Conservation (phyloP, 495 filamentous ascomycete species). For the Lasiosphaeria ovina region DNA sequence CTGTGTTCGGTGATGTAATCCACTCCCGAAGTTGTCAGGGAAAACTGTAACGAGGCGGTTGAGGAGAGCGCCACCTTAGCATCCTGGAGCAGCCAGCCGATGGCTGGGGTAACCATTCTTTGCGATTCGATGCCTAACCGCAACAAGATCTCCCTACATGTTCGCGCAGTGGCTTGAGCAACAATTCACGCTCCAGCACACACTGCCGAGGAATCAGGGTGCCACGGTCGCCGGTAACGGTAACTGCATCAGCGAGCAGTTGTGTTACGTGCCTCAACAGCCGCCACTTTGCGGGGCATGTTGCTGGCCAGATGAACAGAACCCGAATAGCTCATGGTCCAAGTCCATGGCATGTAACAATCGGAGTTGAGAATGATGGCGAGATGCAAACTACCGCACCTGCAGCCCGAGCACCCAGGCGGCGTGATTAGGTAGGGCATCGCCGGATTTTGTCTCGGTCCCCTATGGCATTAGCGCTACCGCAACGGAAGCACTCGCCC, state of each 20-base stretch:
- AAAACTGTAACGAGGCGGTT: too few species aligned
- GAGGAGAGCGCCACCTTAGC: too few species aligned
- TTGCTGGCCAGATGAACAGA: background rate
- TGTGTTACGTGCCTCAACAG: constrained; percentile 19
- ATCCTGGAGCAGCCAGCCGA: too few species aligned
- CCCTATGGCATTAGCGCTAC: too few species aligned
- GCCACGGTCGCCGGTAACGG: background rate
- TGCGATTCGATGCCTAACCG: background rate
- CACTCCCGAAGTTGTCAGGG: too few species aligned
- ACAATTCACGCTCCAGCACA: background rate
- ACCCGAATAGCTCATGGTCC: background rate
- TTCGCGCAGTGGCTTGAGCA: background rate
- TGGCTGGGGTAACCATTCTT: too few species aligned
- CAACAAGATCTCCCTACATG: background rate
- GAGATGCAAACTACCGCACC: background rate
- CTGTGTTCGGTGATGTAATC: too few species aligned
- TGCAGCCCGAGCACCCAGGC: too few species aligned
- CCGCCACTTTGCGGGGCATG: constrained; percentile 18
- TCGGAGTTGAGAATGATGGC: background rate
- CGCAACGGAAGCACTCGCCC: too few species aligned
- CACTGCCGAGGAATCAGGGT: background rate
- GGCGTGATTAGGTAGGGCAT: too few species aligned
- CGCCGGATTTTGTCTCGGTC: too few species aligned
- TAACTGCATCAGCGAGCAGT: constrained; percentile 5
- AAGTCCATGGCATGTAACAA: background rate